These are phyloP conservation scores for Crepidotus variabilis DNA, from an alignment of 768 basidiomycete genomes.

Conservation along the genomic window DNA sequence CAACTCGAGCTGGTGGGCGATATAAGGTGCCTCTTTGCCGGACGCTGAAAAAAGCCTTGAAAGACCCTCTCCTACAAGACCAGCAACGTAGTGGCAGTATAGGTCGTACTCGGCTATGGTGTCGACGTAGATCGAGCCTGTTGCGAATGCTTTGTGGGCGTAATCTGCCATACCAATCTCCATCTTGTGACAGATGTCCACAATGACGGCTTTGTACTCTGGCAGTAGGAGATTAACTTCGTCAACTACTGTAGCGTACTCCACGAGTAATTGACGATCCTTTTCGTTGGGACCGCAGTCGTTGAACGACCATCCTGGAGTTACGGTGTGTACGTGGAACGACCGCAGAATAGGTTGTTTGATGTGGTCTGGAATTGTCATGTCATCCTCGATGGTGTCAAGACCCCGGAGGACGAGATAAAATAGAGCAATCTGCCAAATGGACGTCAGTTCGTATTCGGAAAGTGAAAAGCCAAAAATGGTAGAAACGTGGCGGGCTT, in stretches of 20 bases:
- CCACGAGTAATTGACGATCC: constrained; percentile 79
- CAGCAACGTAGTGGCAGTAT: constrained; percentile 98
- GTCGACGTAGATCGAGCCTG: constrained; percentile 65
- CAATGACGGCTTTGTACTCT: constrained; percentile 71
- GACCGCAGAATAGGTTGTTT: constrained; percentile 84
- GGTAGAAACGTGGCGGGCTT: neutral
- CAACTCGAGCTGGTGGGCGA: constrained; percentile 80
- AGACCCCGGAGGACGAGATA: constrained; percentile 91
- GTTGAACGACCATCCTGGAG: constrained; percentile 83
- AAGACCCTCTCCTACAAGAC: constrained; percentile 94
- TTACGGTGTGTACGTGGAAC: constrained; percentile 76
- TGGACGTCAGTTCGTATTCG: neutral
- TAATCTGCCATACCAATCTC: constrained; percentile 94
- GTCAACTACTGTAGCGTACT: constrained; percentile 76
- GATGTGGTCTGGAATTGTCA: constrained; percentile 83
- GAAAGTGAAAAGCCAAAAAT: neutral
- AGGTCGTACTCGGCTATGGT: constrained; percentile 88
- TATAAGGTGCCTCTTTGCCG: constrained; percentile 70
- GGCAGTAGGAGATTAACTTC: constrained; percentile 72
- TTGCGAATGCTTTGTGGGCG: constrained; percentile 74
- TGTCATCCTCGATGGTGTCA: constrained; percentile 99
- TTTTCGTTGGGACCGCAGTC: constrained; percentile 85
- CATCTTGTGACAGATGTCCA: constrained; percentile 86
- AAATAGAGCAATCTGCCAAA: constrained; percentile 80
- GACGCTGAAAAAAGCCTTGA: constrained; percentile 86